Base-by-base conservation (phyloP, 345 rosid genomes). In the Salix arbutifolia region DNA sequence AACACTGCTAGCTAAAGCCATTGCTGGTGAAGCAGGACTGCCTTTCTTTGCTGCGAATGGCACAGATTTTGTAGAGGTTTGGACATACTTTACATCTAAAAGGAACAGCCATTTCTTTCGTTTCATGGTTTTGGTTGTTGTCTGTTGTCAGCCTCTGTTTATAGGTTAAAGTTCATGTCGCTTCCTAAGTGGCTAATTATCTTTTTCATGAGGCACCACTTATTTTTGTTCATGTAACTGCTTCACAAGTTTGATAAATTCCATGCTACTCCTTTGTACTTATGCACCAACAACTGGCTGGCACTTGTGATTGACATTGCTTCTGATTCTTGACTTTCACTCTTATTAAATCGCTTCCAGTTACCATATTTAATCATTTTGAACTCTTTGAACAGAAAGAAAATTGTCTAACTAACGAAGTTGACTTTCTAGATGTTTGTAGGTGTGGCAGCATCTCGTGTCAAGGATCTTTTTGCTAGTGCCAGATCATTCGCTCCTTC, bases 391-490 rank as follows among this genome's bases (percentile, higher is more conserved):
- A 74, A 75, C 44, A 25, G 18, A 52, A 53, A 26, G 71, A 50
- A 79, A 74, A 18, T 46, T 78, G 42, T 71, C 81, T 83, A 69
- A 74, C 78, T 48, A 48, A 38, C 44, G 37, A 17, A 52, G 50
- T 73, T 75, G 72, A 40, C 70, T 67, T 79, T 74, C 38, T 85
- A 95, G 99, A 95, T 95, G 99, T 95, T 95, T 88, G 97, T 91
- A 80, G 99, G 99, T 8, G 97, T 95, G 72, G 97, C 99, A 44
- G 97, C 99, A 83, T 95, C 99, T 78, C 99, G 99, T 79, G 99
- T 95, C 37, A 95, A 92, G 85, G 99, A 95, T 86, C 96, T 95
- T 73, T 95, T 95, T 85, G 86, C 90, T 71, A 95, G 90, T 82
- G 91, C 99, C 67, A 88, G 99, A 74, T 95, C 99, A 62, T 91